Base-by-base conservation (phyloP, 768 basidiomycete genomes). In the Boletus rubropictus region DNA sequence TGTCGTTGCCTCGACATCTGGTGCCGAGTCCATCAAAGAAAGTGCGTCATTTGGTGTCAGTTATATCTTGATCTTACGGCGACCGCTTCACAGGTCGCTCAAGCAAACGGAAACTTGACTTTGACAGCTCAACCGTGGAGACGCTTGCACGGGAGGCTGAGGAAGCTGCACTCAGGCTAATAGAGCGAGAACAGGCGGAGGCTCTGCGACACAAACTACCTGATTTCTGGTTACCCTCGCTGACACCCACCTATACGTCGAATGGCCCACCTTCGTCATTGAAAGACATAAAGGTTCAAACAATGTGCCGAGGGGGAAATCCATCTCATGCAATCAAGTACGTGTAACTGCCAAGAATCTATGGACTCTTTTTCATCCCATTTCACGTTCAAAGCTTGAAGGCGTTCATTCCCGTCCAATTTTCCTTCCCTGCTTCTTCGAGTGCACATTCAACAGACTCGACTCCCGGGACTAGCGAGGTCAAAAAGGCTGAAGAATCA, bases 141-240 rank as follows among this genome's bases (percentile, higher is more conserved):
- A 70, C 68, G 28, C 74, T 91, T 20, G 78, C 86, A 25, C 72
- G 73, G 21, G 87, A 90, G 60, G 93, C 92, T 1, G 94, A 97
- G 61, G 89, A 94, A 49, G 84, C 82, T 17, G 96, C 96, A 0
- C 69, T 94, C 40, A 75, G 76, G 27, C 72, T 84, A 57, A 90
- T 97, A 39, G 89, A 92, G 60, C 74, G 76, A 28, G 92, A 96
- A 63, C 87, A 89, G 55, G 84, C 86, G 0, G 91, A 92, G 52
- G 78, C 85, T 3, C 70, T 95, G 47, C 88, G 85, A 49, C 78
- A 81, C 50, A 96, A 97, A 65, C 77, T 98, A 3, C 93, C 96
- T 2, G 93, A 96, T 58, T 99, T 96, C 64, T 99, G 96, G 96
- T 74, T 99, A 32, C 93, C 93, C 3, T 92, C 89, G 0, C 69